These are phyloP conservation scores for Lecanosticta acicola DNA, from an alignment of 2,329 filamentous ascomycete species.

Conservation along the genomic window DNA sequence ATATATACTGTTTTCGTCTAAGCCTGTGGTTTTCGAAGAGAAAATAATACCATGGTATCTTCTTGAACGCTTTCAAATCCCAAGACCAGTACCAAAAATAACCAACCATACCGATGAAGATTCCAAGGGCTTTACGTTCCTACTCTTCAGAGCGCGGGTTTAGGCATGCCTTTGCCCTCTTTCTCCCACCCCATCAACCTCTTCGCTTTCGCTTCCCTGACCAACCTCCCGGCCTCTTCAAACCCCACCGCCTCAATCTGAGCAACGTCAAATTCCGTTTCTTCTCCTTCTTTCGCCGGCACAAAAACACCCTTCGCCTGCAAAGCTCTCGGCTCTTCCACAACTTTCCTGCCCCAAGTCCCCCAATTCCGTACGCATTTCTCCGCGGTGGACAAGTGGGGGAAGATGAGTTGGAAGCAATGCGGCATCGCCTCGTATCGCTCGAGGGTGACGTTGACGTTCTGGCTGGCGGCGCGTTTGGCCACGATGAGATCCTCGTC, in stretches of 20 bases:
- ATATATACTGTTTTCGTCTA: no score
- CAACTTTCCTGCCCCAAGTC: constrained; percentile 24
- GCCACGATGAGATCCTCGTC: constrained; percentile 63
- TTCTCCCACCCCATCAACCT: constrained; percentile 30
- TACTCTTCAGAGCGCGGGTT: constrained; percentile 22
- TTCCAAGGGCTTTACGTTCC: no score
- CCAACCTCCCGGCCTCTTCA: constrained; percentile 26
- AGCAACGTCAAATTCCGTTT: constrained; percentile 25
- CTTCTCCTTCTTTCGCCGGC: constrained; percentile 28
- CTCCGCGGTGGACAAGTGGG: constrained; percentile 26
- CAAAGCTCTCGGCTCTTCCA: constrained; percentile 24
- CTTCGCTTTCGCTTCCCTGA: constrained; percentile 28
- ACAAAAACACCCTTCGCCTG: constrained; percentile 30
- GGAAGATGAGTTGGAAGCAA: constrained; percentile 50
- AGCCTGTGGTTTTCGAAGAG: no score
- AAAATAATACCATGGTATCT: no score
- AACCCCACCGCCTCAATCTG: constrained; percentile 18
- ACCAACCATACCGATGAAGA: no score
- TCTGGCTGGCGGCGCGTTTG: constrained; percentile 49
- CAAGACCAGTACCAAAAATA: no score
- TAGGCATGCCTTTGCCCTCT: constrained; percentile 31
- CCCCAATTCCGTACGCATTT: constrained; percentile 37
- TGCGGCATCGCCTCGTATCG: constrained; percentile 80
- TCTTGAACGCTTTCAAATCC: not conserved
- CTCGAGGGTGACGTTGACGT: constrained; percentile 59